These are phyloP conservation scores for Lippia alba DNA, from an alignment of 305 asterid genomes.

Conservation along the genomic window DNA sequence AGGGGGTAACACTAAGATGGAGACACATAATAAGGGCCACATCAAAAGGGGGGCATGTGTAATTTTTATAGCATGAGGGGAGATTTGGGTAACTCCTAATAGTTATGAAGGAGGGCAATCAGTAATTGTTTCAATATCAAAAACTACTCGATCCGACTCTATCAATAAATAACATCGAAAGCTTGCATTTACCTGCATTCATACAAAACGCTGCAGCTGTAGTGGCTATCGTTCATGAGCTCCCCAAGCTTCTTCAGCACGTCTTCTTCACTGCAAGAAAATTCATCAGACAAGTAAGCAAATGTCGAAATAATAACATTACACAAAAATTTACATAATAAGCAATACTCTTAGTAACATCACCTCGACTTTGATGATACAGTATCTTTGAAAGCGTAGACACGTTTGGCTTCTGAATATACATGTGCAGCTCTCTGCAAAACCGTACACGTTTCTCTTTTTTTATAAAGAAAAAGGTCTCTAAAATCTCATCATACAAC, in stretches of 20 bases:
- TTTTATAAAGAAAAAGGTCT: background rate
- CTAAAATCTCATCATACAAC: background rate
- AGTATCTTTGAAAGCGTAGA: constrained; percentile 78
- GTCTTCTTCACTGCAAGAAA: constrained; percentile 73
- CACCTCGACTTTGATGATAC: constrained; percentile 75
- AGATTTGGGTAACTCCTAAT: too few relatives aligned
- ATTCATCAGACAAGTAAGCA: background rate
- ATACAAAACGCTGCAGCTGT: constrained; percentile 86
- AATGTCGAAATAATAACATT: background rate
- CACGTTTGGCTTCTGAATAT: constrained; percentile 95
- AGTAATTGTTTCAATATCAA: too few relatives aligned
- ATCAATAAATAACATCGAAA: background rate
- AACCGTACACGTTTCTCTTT: background rate
- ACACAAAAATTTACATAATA: background rate
- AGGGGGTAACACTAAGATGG: background rate
- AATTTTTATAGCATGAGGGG: background rate
- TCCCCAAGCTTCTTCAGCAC: constrained; percentile 83
- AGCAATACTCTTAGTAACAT: constrained; percentile 19
- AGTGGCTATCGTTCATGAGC: constrained; percentile 93
- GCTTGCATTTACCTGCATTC: constrained; percentile 79
- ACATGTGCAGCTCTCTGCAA: constrained; percentile 94
- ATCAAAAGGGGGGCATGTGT: background rate
- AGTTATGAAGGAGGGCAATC: too few relatives aligned
- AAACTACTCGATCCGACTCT: background rate
- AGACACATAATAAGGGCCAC: background rate